These are phyloP conservation scores for Dioszegia aurantiaca DNA, from an alignment of 768 basidiomycete species.

Conservation along the genomic window DNA sequence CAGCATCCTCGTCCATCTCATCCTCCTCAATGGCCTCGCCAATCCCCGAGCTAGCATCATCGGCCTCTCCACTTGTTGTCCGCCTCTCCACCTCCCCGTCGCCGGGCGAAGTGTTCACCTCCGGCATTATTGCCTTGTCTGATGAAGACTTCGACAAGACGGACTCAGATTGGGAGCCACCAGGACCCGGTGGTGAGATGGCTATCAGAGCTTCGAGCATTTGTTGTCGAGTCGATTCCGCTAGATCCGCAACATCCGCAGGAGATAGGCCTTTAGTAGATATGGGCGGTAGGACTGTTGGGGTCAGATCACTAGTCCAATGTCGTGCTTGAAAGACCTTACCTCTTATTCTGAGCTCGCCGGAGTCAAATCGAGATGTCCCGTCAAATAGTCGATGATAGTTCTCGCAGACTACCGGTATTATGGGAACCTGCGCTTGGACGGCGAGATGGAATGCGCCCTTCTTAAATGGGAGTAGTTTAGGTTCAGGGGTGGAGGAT, in stretches of 20 bases:
- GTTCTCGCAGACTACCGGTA: conserved; percentile 89
- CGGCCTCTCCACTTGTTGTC: neutral
- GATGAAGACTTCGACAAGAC: too few species aligned
- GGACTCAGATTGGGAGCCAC: too few species aligned
- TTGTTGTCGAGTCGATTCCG: conserved; percentile 64
- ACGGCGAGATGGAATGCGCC: conserved; percentile 96
- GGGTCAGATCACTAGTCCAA: neutral
- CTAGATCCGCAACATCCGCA: conserved; percentile 68
- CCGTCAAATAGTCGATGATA: conserved; percentile 83
- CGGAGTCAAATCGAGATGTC: conserved; percentile 62
- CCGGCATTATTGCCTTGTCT: too few species aligned
- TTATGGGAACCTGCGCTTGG: conserved; percentile 78
- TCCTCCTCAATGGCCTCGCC: conserved; percentile 41
- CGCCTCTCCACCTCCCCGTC: neutral
- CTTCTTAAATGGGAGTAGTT: conserved; percentile 88
- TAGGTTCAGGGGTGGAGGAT: conserved; percentile 63
- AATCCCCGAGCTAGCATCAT: conserved; percentile 4
- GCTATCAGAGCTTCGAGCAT: conserved; percentile 78
- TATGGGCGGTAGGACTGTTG: conserved; percentile 82
- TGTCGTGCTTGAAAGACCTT: conserved; percentile 34
- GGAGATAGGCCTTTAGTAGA: conserved; percentile 68
- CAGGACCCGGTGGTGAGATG: conserved; percentile 59
- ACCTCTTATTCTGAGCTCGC: conserved; percentile 80
- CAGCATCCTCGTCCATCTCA: conserved; percentile 51
- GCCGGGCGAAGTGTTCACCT: too few species aligned